Evolutionary conservation across 805 yeast species (phyloP).

Genomic region (Saccharomycopsis fibuligera): DNA sequence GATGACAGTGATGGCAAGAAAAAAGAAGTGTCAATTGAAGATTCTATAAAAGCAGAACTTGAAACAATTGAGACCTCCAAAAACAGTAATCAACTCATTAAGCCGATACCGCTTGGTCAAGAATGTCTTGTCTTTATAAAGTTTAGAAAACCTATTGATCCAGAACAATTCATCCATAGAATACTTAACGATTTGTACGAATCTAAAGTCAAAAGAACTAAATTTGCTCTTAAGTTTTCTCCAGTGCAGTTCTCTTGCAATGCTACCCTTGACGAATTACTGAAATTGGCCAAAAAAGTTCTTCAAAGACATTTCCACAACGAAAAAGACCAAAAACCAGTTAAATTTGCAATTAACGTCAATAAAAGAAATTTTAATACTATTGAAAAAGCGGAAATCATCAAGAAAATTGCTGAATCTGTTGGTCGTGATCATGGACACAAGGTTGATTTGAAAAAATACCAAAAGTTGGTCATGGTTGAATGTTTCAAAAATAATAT

Average conservation of each 20-base stretch:
- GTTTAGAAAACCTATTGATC: constrained; percentile 70
- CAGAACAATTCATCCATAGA: constrained; percentile 60
- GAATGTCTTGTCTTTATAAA: constrained; percentile 85
- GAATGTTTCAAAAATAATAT: constrained; percentile 86
- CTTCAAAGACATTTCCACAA: constrained; percentile 63
- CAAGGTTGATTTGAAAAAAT: constrained; percentile 70
- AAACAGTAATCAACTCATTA: constrained; percentile 37
- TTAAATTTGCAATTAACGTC: constrained; percentile 73
- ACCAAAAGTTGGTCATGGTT: constrained; percentile 71
- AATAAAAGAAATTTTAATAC: constrained; percentile 72
- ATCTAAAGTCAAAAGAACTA: constrained; percentile 50
- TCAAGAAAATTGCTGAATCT: constrained; percentile 59
- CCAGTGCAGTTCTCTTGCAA: constrained; percentile 75
- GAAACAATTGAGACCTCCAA: constrained; percentile 54
- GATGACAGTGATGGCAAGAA: constrained; percentile 26
- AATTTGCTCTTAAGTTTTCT: constrained; percentile 70
- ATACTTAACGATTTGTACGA: constrained; percentile 57
- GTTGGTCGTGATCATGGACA: constrained; percentile 71
- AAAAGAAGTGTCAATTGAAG: constrained; percentile 60
- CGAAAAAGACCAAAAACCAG: constrained; percentile 31
- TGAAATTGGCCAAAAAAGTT: constrained; percentile 51
- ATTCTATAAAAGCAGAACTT: constrained; percentile 66
- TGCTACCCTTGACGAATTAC: constrained; percentile 63
- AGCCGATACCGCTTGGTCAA: constrained; percentile 60
- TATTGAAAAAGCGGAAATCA: constrained; percentile 65